Conservation (phyloP, 2,329 filamentous ascomycete species). For the Lomentospora prolificans region DNA sequence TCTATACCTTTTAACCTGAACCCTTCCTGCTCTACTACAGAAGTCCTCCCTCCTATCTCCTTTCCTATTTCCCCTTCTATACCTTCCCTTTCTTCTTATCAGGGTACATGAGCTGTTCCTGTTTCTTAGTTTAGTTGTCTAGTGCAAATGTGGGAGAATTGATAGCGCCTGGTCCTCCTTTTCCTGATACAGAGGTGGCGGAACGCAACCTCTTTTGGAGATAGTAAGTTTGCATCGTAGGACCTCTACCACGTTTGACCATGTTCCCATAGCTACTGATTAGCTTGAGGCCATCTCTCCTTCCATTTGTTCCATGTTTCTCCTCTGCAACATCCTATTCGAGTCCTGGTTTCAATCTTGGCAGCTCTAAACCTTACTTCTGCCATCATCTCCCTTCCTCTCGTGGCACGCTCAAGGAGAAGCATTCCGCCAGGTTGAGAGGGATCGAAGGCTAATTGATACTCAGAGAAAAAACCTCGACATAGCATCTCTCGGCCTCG, state of each 20-base stretch:
- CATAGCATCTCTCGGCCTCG: not conserved
- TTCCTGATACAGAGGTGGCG: not conserved
- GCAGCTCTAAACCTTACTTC: no score
- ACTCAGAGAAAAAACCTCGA: not conserved
- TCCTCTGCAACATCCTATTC: no score
- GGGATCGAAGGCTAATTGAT: not conserved
- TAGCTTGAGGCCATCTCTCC: no score
- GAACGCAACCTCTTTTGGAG: not conserved
- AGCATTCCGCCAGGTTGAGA: no score
- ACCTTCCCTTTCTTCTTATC: not conserved
- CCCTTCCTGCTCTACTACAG: not conserved
- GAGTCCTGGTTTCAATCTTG: no score
- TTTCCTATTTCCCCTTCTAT: not conserved
- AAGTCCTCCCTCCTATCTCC: not conserved
- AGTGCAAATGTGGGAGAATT: not conserved
- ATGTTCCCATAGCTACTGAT: no score
- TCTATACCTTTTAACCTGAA: not conserved
- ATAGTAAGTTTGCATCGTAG: not conserved
- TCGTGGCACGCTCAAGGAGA: no score
- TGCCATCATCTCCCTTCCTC: not conserved
- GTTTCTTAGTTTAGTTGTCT: not conserved
- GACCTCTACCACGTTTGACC: no score
- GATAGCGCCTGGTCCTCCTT: not conserved
- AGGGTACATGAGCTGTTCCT: no score
- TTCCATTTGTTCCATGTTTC: no score